Percentiles rank a stretch among this genome's conserved stretches.
These are phyloP conservation scores for Talaromyces piceae DNA, from an alignment of 2,329 filamentous ascomycete species.

Conservation along the genomic window DNA sequence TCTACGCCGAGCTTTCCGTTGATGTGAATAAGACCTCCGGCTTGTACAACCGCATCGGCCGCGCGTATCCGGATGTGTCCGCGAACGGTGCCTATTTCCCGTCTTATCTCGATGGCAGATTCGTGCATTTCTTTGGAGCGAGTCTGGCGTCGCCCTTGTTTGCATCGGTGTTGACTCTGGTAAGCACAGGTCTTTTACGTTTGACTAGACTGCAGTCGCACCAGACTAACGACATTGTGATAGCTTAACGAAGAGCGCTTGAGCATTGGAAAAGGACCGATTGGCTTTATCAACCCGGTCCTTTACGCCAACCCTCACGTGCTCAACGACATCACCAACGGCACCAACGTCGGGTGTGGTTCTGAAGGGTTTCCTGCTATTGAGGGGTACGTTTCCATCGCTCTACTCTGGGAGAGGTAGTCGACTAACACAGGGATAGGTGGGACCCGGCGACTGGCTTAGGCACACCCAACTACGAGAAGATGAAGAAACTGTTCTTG, in stretches of 20 bases:
- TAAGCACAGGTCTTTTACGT: slow-evolving; percentile 11
- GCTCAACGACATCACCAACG: slow-evolving; percentile 11
- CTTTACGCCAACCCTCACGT: slow-evolving; percentile 8
- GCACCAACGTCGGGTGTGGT: slow-evolving; percentile 19
- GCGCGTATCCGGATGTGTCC: slow-evolving; percentile 45
- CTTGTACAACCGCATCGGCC: slow-evolving; percentile 39
- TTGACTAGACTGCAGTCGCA: background rate
- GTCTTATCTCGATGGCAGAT: slow-evolving; percentile 14
- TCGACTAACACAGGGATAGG: background rate
- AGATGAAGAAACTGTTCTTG: slow-evolving; percentile 24
- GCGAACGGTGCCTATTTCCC: slow-evolving; percentile 34
- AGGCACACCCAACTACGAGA: slow-evolving; percentile 25
- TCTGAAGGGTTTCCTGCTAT: slow-evolving; percentile 20
- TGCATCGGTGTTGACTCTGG: slow-evolving; percentile 23
- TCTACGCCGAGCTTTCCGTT: slow-evolving; percentile 25
- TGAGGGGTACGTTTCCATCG: slow-evolving; percentile 13
- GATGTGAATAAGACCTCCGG: slow-evolving; percentile 31
- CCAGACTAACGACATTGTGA: background rate
- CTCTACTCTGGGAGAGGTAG: background rate
- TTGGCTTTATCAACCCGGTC: slow-evolving; percentile 11
- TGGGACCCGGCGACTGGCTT: slow-evolving; percentile 28
- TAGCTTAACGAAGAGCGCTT: slow-evolving; percentile 23
- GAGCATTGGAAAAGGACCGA: slow-evolving; percentile 5
- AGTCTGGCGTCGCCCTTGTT: slow-evolving; percentile 24
- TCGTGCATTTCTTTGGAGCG: slow-evolving; percentile 20